A percentile compares a stretch with the other conserved stretches of the same genome.
phyloP scores from a whole-genome alignment of 164 flowering plant species.

The Pachysandra terminalis region DNA sequence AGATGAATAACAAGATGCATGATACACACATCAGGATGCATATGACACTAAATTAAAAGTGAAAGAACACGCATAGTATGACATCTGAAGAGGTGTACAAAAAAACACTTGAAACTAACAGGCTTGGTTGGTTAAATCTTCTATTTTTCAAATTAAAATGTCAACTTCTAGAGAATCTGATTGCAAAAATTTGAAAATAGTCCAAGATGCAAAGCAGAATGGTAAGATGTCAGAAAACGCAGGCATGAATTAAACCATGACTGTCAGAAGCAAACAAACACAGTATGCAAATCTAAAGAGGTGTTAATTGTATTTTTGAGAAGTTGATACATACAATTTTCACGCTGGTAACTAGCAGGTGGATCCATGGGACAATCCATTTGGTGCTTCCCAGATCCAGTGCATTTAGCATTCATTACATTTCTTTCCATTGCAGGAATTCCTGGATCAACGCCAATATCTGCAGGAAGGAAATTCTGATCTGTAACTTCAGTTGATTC shows the following conservation, averaged over 20 bases:
- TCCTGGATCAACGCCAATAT: conserved; percentile 29
- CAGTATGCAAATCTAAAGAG: conserved; percentile 2
- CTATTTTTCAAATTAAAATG: no score
- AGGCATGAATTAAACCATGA: background rate
- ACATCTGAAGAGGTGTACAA: no score
- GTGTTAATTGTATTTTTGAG: background rate
- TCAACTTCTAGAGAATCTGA: no score
- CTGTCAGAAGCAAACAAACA: background rate
- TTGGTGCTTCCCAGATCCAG: conserved; percentile 36
- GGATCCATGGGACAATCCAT: conserved; percentile 36
- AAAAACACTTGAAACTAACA: no score
- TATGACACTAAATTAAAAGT: no score
- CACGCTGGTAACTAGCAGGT: conserved; percentile 36
- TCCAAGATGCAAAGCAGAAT: background rate
- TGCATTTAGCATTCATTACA: conserved; percentile 39
- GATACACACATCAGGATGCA: no score
- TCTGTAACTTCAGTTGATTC: conserved; percentile 38
- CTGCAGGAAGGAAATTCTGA: conserved; percentile 36
- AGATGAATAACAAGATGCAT: no score
- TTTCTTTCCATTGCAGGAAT: conserved; percentile 39
- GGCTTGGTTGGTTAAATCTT: no score
- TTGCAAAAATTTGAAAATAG: background rate
- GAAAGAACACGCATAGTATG: no score
- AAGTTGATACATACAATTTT: conserved; percentile 43
- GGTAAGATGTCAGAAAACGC: background rate